Base-by-base conservation (phyloP, 352 stramenopile genomes). In the Globisporangium cederbergense region DNA sequence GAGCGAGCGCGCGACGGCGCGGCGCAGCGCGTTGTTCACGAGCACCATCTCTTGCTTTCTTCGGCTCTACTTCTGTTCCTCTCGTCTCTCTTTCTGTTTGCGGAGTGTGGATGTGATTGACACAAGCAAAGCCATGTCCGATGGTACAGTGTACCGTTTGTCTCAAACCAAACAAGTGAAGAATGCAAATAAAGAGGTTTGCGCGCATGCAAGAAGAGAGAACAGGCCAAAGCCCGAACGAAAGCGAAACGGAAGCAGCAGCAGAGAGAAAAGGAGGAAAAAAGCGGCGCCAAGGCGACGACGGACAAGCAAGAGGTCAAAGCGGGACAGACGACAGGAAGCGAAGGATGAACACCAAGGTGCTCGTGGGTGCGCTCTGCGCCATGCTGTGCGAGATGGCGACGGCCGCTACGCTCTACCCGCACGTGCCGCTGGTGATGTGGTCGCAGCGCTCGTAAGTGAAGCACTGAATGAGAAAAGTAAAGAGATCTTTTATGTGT, bases 381-480 rank as follows among this genome's bases (percentile, higher is more conserved):
- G 57, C 47, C 46, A 60, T 65, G 45, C 32, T 84, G 43, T 72
- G 76, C 51, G 68, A 68, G 8, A 38, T 59, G 36, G 54, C 60
- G 45, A 50, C 55, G 5, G 59, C 69, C 32, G 43, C 64, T 18
- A 76, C 64, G 30, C 59, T 86, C 43, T 77, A 78, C 59, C 72
- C 75, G 14, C 78, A 91, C 43, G 74, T 86, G 14, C 83, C 83
- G 38, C 67, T 89, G 8, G 50, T 90, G 11, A 66, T 92, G 62
- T 92, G 83, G 83, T 92, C 83, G 5, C 46, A 86, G 55, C 75
- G 72, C 59, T 62, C 79, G 83, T 92, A 67, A 64, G 82, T 89
- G 43, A 38, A 38, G 18, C 6, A 13, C 6, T n/a, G 11, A 2
- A 42, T 4, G 11, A 42, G 10, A 55, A 14, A 20, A 3, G n/a